Base-by-base conservation (phyloP, 257 asterid species). In the Henckelia pumila region DNA sequence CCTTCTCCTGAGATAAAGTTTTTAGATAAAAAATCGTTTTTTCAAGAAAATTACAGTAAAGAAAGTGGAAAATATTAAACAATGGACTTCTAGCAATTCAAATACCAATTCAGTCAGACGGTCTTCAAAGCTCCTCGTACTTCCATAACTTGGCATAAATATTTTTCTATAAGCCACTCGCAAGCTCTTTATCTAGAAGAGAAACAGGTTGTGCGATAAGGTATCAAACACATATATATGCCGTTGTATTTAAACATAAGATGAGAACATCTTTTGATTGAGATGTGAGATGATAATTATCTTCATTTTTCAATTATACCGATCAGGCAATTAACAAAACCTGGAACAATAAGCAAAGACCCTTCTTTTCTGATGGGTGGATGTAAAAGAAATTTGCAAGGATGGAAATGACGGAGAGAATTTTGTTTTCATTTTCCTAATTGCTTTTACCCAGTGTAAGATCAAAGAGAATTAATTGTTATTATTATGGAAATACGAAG, bases 91-190 rank as follows among this genome's bases (percentile, higher is more conserved):
- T 70, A 52, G 68, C n/a, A 30, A 62, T 29, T 68, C 53, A 19
- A 10, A 59, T 88, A 93, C 99, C 96, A 93, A 77, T 80, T 82
- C 78, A 52, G 76, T 47, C 63, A 90, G 84, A 10, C 95, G 97
- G 22, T 90, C 97, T 61, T 85, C 96, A 67, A 90, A 73, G 80
- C 84, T 74, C 67, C 70, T 73, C 14, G 65, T 30, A 40, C 70
- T 67, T 49, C 75, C 82, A 74, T 77, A 74, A 23, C 66, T 69
- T 33, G 91, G 81, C 86, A 90, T 81, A 75, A 93, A 93, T 74
- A 90, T 72, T 78, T 80, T 90, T 77, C 95, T 80, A 72, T 93
- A 88, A 68, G 97, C 96, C 69, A 83, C 83, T 82, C 94, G 82
- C 67, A 93, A 86, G 83, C 88, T 86, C 83, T 81, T 86, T 62